phyloP scores from a whole-genome alignment of 2,329 filamentous ascomycete species.

The Fusarium bactridioides region DNA sequence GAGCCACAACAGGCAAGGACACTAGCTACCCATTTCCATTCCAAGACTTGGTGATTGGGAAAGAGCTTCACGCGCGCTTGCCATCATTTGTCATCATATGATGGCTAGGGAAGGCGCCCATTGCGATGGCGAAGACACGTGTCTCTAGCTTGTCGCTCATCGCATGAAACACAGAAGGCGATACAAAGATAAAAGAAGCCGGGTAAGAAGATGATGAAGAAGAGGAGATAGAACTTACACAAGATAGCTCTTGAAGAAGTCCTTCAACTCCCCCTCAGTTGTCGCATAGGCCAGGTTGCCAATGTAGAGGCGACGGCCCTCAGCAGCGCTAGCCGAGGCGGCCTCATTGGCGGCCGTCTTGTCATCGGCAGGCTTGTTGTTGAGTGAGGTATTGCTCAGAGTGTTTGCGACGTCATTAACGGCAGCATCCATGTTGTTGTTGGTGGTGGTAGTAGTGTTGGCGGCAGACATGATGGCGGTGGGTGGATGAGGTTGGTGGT shows the following conservation, averaged over 20 bases:
- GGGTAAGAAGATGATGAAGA: neutral
- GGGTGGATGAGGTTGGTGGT: slow-evolving; percentile 53
- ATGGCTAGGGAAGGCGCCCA: slow-evolving; percentile 15
- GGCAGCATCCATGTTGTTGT: slow-evolving; percentile 62
- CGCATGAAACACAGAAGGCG: neutral
- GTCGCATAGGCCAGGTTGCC: slow-evolving; percentile 99
- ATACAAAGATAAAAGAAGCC: neutral
- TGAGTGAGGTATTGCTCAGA: slow-evolving; percentile 77
- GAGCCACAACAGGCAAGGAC: neutral
- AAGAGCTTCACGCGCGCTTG: slow-evolving; percentile 14
- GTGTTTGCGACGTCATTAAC: slow-evolving; percentile 80
- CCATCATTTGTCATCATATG: slow-evolving; percentile 6
- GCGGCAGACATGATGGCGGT: slow-evolving; percentile 81
- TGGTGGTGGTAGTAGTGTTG: slow-evolving; percentile 41
- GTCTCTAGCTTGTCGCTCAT: slow-evolving; percentile 29
- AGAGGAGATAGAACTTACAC: slow-evolving; percentile 74
- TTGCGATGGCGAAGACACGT: slow-evolving; percentile 35
- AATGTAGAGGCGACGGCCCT: slow-evolving; percentile 99
- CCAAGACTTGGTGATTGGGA: neutral
- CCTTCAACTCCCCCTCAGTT: slow-evolving; percentile 99
- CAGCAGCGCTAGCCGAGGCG: slow-evolving; percentile 94
- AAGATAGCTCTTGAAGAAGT: slow-evolving; percentile 99
- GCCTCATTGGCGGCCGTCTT: slow-evolving; percentile 80
- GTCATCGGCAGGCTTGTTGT: slow-evolving; percentile 58
- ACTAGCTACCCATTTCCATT: neutral